Base-by-base conservation (phyloP, 495 filamentous ascomycete species). In the Bacidia gigantensis region DNA sequence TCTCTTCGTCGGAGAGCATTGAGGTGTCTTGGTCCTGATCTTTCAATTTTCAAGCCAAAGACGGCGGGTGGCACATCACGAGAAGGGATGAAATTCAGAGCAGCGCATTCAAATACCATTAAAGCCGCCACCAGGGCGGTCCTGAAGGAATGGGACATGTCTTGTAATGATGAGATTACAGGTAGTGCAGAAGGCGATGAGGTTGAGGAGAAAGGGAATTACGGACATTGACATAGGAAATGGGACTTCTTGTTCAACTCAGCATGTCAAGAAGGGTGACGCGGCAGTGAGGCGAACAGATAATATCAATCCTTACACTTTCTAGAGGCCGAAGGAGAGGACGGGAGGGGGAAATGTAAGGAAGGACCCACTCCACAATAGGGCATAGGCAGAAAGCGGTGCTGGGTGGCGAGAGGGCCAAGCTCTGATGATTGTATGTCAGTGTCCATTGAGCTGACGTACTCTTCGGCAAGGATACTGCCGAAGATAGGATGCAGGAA, bases 21-120 rank as follows among this genome's bases (percentile, higher is more conserved):
- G 17, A 35, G 11, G 18, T 21, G 47, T n/a, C 20, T 26, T 12
- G 24, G 7, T 25, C 26, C 14, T 35, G 23, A 20, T 26, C 71
- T 69, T 26, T 66, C 47, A 22, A 70, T 69, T 49, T 65, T 60
- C 14, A 75, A 58, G n/a, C 58, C 40, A 32, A 72, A 58, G 44
- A 71, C 64, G 2, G 64, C 60, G 2, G 70, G 68, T n/a, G 26
- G 18, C 3, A 24, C 43, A 12, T 48, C 24, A 17, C 26, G 41
- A 9, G 18, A 24, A 44, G 39, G 21, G 14, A 23, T 18, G 21
- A 14, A 7, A 18, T 44, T 35, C 29, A 35, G 14, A 35, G 7
- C 5, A 35, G 29, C 14, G 14, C 29, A 35, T 14, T 35, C 7
- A 5, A 14, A 7, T 14, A 14, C 29, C 29, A 35, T 5, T 7